phyloP scores from a whole-genome alignment of 805 yeast genomes.

The Starmerella stigmatis region DNA sequence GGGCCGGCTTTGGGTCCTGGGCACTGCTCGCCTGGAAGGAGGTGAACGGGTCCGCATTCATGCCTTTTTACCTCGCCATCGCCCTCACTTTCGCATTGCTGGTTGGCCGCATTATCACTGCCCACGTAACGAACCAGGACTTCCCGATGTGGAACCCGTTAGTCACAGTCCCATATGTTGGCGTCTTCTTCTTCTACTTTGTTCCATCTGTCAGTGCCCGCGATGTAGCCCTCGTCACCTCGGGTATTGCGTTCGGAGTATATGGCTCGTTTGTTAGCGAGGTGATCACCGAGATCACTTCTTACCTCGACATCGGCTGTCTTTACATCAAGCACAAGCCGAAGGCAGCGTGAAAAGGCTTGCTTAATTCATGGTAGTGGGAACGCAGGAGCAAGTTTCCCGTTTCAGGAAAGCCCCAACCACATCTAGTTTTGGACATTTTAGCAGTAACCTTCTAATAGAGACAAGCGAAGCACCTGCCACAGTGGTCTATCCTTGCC shows the following conservation, averaged over 20 bases:
- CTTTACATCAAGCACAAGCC: constrained; percentile 48
- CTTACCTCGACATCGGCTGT: constrained; percentile 75
- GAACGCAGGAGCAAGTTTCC: too few relatives aligned
- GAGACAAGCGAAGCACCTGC: too few relatives aligned
- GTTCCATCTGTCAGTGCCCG: constrained; percentile 41
- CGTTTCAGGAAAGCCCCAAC: too few relatives aligned
- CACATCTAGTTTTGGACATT: too few relatives aligned
- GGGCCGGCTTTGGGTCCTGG: constrained; percentile 38
- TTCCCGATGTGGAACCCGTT: constrained; percentile 62
- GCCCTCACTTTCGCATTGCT: constrained; percentile 69
- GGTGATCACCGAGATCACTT: constrained; percentile 67
- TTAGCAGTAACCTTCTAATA: too few relatives aligned
- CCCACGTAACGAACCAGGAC: constrained; percentile 67
- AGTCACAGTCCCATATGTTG: constrained; percentile 47
- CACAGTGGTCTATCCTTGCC: too few relatives aligned
- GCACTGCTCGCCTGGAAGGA: constrained; percentile 40
- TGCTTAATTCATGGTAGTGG: background rate
- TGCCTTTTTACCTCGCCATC: constrained; percentile 43
- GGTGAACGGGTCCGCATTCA: constrained; percentile 33
- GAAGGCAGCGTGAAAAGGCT: background rate
- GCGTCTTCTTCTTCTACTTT: constrained; percentile 60
- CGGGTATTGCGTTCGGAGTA: constrained; percentile 56
- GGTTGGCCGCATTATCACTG: constrained; percentile 85
- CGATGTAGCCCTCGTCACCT: constrained; percentile 41
- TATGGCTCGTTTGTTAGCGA: constrained; percentile 60